Percentiles rank a stretch among this genome's conserved stretches.
Evolutionary conservation across 257 asterid species (phyloP).

Genomic region (Solanum sejunctum): DNA sequence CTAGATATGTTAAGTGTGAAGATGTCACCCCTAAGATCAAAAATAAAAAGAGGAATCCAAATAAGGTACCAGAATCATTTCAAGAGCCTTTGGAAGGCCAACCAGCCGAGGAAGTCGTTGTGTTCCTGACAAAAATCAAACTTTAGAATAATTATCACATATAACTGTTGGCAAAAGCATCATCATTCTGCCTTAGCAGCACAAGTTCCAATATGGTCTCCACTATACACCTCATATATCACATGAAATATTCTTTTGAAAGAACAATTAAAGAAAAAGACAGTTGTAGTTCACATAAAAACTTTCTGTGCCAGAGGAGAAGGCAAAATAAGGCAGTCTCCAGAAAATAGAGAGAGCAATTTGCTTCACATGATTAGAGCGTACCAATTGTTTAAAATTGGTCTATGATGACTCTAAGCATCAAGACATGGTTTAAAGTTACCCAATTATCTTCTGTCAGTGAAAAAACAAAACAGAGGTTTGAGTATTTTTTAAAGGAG

Average conservation of each 20-base stretch:
- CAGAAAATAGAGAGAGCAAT: background rate
- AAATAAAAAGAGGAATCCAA: background rate
- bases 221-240: background rate
- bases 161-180: background rate
- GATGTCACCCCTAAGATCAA: background rate
- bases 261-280: background rate
- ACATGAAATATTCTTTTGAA: background rate
- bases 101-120: slow-evolving; percentile 99
- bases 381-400: background rate
- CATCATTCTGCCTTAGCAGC: background rate
- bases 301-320: background rate
- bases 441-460: background rate
- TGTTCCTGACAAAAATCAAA: slow-evolving; percentile 47
- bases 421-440: background rate
- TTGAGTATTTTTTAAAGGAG: background rate
- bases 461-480: background rate
- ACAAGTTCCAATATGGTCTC: background rate
- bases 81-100: slow-evolving; percentile 88
- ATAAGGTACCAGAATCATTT: slow-evolving; percentile 77
- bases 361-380: background rate
- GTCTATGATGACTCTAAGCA: background rate
- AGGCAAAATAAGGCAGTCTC: background rate
- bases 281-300: background rate
- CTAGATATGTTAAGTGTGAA: background rate
- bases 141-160: background rate